Conservation (phyloP, 257 asterid genomes). For the Solanum piurae region DNA sequence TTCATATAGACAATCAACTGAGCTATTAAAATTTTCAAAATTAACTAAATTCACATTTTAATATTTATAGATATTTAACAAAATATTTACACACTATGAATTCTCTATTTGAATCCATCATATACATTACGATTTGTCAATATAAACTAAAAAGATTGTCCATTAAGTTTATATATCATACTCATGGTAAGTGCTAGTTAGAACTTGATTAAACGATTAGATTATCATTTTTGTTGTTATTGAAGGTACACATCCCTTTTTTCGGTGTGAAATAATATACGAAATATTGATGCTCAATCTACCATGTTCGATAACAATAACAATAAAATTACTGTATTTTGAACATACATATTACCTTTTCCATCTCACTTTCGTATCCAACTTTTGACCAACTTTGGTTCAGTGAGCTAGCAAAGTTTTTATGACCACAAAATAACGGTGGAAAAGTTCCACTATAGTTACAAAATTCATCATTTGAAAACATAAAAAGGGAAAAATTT, state of each 20-base stretch:
- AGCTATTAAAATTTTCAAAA: too few relatives aligned
- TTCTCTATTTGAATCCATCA: too few relatives aligned
- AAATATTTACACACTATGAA: too few relatives aligned
- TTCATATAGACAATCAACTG: background rate
- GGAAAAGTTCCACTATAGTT: background rate
- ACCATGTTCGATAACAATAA: background rate
- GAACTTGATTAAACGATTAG: background rate
- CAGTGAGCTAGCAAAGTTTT: background rate
- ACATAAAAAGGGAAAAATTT: background rate
- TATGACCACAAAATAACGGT: background rate
- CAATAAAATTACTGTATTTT: background rate
- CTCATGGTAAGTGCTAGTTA: too few relatives aligned
- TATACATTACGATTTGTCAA: background rate
- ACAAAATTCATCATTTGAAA: background rate
- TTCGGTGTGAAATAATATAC: too few relatives aligned
- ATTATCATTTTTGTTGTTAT: too few relatives aligned
- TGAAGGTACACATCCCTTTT: background rate
- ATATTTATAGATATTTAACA: too few relatives aligned
- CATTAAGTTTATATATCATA: background rate
- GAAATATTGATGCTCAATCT: too few relatives aligned
- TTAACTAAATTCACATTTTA: too few relatives aligned
- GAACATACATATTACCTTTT: background rate
- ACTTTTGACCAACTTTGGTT: background rate
- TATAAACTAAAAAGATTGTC: background rate
- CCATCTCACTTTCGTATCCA: background rate